Conservation (phyloP, 2,329 filamentous ascomycete species). For the Colletotrichum sp. region DNA sequence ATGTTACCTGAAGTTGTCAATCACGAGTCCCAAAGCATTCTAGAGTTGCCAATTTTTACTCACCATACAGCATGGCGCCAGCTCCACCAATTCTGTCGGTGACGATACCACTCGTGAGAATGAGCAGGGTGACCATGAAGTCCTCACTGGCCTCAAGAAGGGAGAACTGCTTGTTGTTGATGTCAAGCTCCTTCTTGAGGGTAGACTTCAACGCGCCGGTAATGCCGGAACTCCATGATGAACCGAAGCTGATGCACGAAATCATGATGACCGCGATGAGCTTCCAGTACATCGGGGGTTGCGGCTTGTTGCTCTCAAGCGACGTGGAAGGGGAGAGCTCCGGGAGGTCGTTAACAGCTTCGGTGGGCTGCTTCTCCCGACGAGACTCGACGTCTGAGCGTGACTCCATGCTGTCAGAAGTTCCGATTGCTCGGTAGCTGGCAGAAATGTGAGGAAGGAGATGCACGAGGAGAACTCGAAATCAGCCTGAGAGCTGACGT, state of each 20-base stretch:
- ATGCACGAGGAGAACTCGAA: neutral
- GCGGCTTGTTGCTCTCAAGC: neutral
- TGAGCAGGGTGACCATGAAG: slow-evolving; percentile 65
- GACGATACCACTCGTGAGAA: slow-evolving; percentile 58
- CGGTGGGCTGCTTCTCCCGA: slow-evolving; percentile 4
- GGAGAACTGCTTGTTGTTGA: slow-evolving; percentile 65
- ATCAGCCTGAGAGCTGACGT: neutral
- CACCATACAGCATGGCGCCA: slow-evolving; percentile 33
- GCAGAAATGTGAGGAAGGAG: neutral
- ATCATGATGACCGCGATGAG: slow-evolving; percentile 50
- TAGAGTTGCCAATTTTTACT: neutral
- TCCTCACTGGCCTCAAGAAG: slow-evolving; percentile 65
- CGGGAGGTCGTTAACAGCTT: slow-evolving; percentile 2
- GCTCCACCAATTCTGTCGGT: slow-evolving; percentile 66
- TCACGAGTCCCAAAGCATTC: neutral
- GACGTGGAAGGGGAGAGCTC: neutral
- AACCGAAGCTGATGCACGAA: slow-evolving; percentile 62
- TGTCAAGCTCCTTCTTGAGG: slow-evolving; percentile 63
- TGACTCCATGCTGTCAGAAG: neutral
- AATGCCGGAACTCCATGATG: slow-evolving; percentile 64
- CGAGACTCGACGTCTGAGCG: slow-evolving; percentile 7
- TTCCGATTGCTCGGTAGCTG: neutral
- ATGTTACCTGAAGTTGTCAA: slow-evolving; percentile 53
- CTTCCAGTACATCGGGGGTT: slow-evolving; percentile 24
- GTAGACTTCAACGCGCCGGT: slow-evolving; percentile 67